Evolutionary conservation across 2,329 filamentous ascomycete species (phyloP), one percentile per base, ranked within the genome.

Genomic region (Xylariaceae sp.): DNA sequence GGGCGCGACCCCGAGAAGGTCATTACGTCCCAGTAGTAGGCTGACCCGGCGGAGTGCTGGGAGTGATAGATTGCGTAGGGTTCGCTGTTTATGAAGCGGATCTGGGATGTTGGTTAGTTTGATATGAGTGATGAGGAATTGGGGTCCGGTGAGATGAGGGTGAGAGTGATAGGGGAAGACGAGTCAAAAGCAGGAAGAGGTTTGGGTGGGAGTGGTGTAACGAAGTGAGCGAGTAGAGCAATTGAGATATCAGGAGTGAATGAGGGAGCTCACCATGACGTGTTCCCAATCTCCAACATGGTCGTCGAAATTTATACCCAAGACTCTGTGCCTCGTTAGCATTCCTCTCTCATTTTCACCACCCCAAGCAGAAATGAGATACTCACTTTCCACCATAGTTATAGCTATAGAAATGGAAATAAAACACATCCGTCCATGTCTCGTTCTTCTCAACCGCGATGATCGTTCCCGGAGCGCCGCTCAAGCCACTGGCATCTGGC

Each of bases 401-500:
- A 11, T 49, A 53, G 12, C 47, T 50, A 31, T 53, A 53, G 39
- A 53, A 53, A 31, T 53, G 51, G 44, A 53, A 53, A 44, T 53
- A 53, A 19, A 53, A 53, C 30, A 53, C 51, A 17, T 53, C 51
- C 5, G 47, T 53, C 4, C 43, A 46, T 5, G 51, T 49, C 18
- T 44, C 35, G 36, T 53, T 53, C 51, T 53, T 53, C 51, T 53
- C 51, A 11, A 50, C 51, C 17, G 51, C 51, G 15, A 53, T 53
- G 32, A 53, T 53, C 3, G 51, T 53, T 7, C 51, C 51, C 6
- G 51, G 51, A 12, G 51, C 51, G 15, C 31, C 51, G 7, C 51
- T 53, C 22, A 44, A 43, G 2, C 47, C 47, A 12, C 42, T 50
- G 22, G 39, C 44, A 12, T 53, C 32, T 6, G 51, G 51, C 40